A percentile compares a stretch with the other conserved stretches of the same genome.
Conservation (phyloP, 352 stramenopile genomes). For the Pythium utonaiense region DNA sequence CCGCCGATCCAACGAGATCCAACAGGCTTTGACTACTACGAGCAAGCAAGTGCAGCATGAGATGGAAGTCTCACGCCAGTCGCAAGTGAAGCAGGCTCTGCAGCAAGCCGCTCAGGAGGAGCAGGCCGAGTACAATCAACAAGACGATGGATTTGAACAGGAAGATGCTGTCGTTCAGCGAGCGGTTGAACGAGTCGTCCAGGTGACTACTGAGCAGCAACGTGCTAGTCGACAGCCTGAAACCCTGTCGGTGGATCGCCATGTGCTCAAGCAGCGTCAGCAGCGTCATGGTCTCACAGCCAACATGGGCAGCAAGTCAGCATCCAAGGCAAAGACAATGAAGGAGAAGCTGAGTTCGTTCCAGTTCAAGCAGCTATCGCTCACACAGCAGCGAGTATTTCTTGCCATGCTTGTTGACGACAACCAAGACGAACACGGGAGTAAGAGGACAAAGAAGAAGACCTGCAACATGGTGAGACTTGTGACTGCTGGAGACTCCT, state of each 20-base stretch:
- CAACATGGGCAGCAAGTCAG: slow-evolving; percentile 18
- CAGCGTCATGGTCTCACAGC: slow-evolving; percentile 10
- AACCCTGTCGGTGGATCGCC: slow-evolving; percentile 31
- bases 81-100: slow-evolving; percentile 30
- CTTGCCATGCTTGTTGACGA: slow-evolving; percentile 46
- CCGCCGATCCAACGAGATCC: slow-evolving; percentile 20
- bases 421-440: not conserved
- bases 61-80: slow-evolving; percentile 15
- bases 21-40: slow-evolving; percentile 22
- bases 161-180: slow-evolving; percentile 27
- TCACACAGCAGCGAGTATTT: slow-evolving; percentile 58
- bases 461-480: slow-evolving; percentile 30
- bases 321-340: slow-evolving; percentile 34
- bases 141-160: slow-evolving; percentile 51
- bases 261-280: slow-evolving; percentile 31
- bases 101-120: slow-evolving; percentile 36
- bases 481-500: no score
- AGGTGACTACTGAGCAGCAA: slow-evolving; percentile 2
- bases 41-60: slow-evolving; percentile 33
- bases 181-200: slow-evolving; percentile 21
- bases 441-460: slow-evolving; percentile 1
- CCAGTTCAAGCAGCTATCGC: slow-evolving; percentile 55
- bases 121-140: slow-evolving; percentile 24
- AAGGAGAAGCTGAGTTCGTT: slow-evolving; percentile 59
- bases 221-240: not conserved